Percentiles rank a stretch among this genome's conserved stretches.
These are phyloP conservation scores for Leishmania amazonensis DNA, from an alignment of 208 protist species.

Conservation along the genomic window DNA sequence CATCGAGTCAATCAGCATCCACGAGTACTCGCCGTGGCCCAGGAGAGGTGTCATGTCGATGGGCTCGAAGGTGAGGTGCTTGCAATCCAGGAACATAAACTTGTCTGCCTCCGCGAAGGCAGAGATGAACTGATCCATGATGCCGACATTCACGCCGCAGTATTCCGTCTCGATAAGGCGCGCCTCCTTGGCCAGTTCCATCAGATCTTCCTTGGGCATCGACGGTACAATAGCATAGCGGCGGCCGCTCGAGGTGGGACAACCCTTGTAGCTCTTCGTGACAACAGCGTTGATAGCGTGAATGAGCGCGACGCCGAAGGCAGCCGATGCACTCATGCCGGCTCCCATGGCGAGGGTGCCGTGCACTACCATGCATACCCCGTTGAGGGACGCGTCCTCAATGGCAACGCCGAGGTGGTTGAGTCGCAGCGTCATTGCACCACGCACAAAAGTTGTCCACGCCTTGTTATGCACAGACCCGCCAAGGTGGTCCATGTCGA, in stretches of 20 bases:
- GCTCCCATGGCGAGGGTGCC: conserved; percentile 79
- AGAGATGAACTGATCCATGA: conserved; percentile 94
- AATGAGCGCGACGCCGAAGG: conserved; percentile 74
- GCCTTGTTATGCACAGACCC: conserved; percentile 43
- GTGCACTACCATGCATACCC: conserved; percentile 75
- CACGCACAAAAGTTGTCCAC: conserved; percentile 72
- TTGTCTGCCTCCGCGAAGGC: conserved; percentile 69
- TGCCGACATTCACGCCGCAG: conserved; percentile 87
- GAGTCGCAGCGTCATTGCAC: conserved; percentile 60
- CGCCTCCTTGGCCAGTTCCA: conserved; percentile 65
- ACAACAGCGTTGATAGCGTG: conserved; percentile 53
- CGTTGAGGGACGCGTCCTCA: conserved; percentile 34
- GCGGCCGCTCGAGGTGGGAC: conserved; percentile 17
- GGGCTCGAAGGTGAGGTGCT: conserved; percentile 49
- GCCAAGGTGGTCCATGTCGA: conserved; percentile 43
- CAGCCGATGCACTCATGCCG: conserved; percentile 87
- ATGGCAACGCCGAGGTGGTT: conserved; percentile 51
- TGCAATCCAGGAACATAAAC: conserved; percentile 89
- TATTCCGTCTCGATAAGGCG: conserved; percentile 84
- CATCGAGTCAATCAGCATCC: conserved; percentile 78
- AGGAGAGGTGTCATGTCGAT: conserved; percentile 55
- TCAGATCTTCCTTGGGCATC: conserved; percentile 35
- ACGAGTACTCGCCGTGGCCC: conserved; percentile 54
- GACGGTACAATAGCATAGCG: conserved; percentile 47
- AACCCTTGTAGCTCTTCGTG: conserved; percentile 33